These are phyloP conservation scores for Elymus sibiricus DNA, from an alignment of 176 grass and related monocot species.

Conservation along the genomic window DNA sequence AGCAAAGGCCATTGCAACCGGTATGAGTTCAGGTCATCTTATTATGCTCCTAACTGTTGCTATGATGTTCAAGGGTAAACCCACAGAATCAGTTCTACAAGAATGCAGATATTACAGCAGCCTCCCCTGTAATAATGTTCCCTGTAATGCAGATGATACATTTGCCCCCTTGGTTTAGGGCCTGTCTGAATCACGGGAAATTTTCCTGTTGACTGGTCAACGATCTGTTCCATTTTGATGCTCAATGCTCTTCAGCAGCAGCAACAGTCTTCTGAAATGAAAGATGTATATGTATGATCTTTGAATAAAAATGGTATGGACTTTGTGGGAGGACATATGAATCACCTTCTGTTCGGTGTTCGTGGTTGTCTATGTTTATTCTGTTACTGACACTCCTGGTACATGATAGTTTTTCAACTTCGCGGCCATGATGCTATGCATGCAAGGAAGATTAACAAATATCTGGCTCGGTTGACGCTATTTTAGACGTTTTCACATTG, in stretches of 20 bases:
- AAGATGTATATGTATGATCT: conserved; percentile 14
- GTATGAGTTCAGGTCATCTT: not conserved
- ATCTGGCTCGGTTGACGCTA: not conserved
- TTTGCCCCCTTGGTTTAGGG: not conserved
- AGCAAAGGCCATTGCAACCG: not conserved
- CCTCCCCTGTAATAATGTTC: not conserved
- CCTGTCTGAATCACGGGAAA: not conserved
- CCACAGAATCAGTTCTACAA: not conserved
- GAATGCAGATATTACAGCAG: not conserved
- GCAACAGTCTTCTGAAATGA: not conserved
- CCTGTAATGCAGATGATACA: not conserved
- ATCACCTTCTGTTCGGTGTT: not conserved
- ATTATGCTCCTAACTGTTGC: not conserved
- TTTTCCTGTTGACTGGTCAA: not conserved
- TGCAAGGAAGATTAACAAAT: not conserved
- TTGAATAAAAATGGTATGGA: not conserved
- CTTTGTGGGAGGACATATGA: not conserved
- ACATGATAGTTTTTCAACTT: not conserved
- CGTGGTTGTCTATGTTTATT: not conserved
- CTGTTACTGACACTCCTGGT: not conserved
- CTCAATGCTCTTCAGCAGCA: not conserved
- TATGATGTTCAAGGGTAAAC: not conserved
- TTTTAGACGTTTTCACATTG: not conserved
- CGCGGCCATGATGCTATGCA: not conserved
- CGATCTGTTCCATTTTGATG: not conserved